Conservation (phyloP, 2,329 filamentous ascomycete species). For the Parafenestella ontariensis region DNA sequence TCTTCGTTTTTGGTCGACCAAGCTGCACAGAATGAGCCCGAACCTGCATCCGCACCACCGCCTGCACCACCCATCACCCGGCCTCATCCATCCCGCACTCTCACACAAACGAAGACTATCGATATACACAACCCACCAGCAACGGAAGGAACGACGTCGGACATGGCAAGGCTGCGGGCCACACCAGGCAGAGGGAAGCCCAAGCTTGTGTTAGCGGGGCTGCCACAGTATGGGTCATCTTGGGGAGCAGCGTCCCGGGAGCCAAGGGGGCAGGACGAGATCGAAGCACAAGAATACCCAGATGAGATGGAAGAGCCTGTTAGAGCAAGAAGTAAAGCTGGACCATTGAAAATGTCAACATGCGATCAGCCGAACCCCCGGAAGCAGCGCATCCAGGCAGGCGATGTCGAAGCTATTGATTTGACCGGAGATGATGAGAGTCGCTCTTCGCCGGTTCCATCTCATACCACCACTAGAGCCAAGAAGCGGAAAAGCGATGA, state of each 20-base stretch:
- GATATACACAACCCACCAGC: conserved; percentile 34
- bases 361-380: conserved; percentile 4
- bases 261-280: conserved; percentile 2
- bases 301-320: background rate
- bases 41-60: conserved; percentile 15
- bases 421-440: conserved; percentile 40
- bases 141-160: conserved; percentile 12
- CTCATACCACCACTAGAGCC: conserved; percentile 21
- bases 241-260: conserved; percentile 5
- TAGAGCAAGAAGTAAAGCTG: conserved; percentile 2
- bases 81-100: conserved; percentile 26
- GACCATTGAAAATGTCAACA: conserved; percentile 11
- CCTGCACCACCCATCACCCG: conserved; percentile 18
- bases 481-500: conserved; percentile 59
- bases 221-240: conserved; percentile 21
- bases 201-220: conserved; percentile 39
- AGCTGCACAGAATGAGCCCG: conserved; percentile 28
- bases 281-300: background rate
- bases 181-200: conserved; percentile 54
- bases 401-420: conserved; percentile 46
- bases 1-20: conserved; percentile 14
- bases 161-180: conserved; percentile 55
- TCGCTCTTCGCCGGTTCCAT: conserved; percentile 25
- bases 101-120: conserved; percentile 26
- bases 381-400: conserved; percentile 15